Conservation (phyloP, 768 basidiomycete species). For the Podaxis sp. region DNA sequence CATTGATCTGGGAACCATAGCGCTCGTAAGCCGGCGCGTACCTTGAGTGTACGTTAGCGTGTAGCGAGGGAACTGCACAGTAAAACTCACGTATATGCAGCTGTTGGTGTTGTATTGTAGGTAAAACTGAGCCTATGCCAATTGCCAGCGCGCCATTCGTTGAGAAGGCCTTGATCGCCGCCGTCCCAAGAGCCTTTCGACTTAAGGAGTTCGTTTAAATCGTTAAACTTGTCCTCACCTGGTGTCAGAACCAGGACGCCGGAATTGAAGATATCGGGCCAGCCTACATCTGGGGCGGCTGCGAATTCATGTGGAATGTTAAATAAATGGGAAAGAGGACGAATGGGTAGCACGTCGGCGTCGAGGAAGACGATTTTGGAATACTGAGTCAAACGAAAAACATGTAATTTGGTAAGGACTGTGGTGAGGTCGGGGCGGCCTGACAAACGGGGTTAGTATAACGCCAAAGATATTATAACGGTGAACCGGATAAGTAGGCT, state of each 20-base stretch:
- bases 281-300: conserved; percentile 95
- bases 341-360: conserved; percentile 86
- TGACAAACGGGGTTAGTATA: conserved; percentile 29
- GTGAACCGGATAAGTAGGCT: neutral
- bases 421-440: conserved; percentile 93
- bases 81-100: conserved; percentile 86
- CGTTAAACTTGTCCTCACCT: conserved; percentile 77
- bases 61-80: conserved; percentile 22
- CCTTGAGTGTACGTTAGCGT: conserved; percentile 39
- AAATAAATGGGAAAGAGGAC: conserved; percentile 93
- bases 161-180: conserved; percentile 96
- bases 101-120: conserved; percentile 97
- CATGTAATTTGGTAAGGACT: conserved; percentile 95
- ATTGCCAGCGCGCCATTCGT: conserved; percentile 85
- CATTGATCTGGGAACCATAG: conserved; percentile 83
- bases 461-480: neutral
- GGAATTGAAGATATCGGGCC: conserved; percentile 99
- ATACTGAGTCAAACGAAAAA: conserved; percentile 89
- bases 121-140: conserved; percentile 97
- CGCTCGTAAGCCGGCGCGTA: conserved; percentile 97
- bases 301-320: conserved; percentile 79
- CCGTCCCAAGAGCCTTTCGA: conserved; percentile 93
- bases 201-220: conserved; percentile 68
- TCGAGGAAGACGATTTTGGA: conserved; percentile 88
- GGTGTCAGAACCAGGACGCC: conserved; percentile 90